These are phyloP conservation scores for Quercus variabilis DNA, from an alignment of 306 rosid genomes.

Conservation along the genomic window DNA sequence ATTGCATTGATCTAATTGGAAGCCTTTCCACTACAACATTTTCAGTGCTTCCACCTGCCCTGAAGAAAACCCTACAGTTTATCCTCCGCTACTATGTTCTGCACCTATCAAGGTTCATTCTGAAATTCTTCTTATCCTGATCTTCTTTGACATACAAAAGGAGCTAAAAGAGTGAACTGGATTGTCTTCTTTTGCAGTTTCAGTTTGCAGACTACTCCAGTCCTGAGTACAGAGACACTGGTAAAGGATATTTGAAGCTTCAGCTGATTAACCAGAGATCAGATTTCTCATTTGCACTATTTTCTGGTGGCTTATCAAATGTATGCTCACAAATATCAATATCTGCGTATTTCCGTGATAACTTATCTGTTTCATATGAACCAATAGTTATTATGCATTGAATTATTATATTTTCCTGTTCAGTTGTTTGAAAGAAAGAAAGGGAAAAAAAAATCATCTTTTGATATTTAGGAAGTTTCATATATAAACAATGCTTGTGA, in stretches of 20 bases:
- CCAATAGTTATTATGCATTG: neutral
- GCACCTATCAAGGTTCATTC: constrained; percentile 85
- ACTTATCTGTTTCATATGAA: neutral
- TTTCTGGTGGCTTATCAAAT: constrained; percentile 72
- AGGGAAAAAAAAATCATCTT: neutral
- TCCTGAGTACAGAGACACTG: constrained; percentile 48
- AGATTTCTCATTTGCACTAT: constrained; percentile 78
- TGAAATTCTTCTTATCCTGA: neutral
- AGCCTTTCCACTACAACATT: constrained; percentile 19
- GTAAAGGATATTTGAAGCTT: constrained; percentile 71
- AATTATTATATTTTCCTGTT: neutral
- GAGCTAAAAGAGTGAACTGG: neutral
- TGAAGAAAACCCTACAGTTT: constrained; percentile 43
- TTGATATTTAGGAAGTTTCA: neutral
- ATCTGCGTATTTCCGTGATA: neutral
- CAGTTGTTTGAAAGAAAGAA: neutral
- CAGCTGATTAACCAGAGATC: constrained; percentile 94
- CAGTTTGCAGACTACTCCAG: constrained; percentile 82
- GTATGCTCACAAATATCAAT: constrained; percentile 31
- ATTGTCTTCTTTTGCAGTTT: constrained; percentile 51
- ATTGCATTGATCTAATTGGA: constrained; percentile 15
- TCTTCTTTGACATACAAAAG: neutral
- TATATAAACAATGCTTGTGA: neutral
- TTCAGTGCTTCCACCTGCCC: constrained; percentile 78
- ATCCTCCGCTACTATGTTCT: constrained; percentile 73